These are phyloP conservation scores for Saturnispora sekii DNA, from an alignment of 805 yeast genomes.

Conservation along the genomic window DNA sequence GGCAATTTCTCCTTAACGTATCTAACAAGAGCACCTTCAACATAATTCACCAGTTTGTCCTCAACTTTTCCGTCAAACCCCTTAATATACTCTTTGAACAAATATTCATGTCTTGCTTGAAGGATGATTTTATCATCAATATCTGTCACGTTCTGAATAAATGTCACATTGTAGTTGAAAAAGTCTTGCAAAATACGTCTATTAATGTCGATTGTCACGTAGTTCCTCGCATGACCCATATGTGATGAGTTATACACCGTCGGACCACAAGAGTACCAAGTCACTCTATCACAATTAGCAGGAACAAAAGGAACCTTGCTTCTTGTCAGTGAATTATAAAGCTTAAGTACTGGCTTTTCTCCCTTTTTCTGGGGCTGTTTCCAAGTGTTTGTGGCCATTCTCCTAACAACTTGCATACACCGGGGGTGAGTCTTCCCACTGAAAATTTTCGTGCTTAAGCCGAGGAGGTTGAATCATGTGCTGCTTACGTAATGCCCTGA, in stretches of 20 bases:
- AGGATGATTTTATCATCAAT: conserved; percentile 94
- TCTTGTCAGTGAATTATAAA: conserved; percentile 80
- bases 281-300: conserved; percentile 47
- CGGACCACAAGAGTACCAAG: conserved; percentile 98
- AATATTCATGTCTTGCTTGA: conserved; percentile 82
- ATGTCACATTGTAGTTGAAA: conserved; percentile 79
- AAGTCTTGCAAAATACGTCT: conserved; percentile 83
- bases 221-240: conserved; percentile 98
- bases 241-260: conserved; percentile 94
- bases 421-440: background rate
- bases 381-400: conserved; percentile 18
- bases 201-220: conserved; percentile 88
- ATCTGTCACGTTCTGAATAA: conserved; percentile 97
- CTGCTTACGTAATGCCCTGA: background rate
- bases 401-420: conserved; percentile 3
- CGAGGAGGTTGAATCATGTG: too few relatives aligned
- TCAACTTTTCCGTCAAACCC: conserved; percentile 24
- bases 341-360: conserved; percentile 38
- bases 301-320: conserved; percentile 76
- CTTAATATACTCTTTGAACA: conserved; percentile 53
- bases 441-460: background rate
- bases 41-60: conserved; percentile 29
- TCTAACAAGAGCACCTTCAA: conserved; percentile 33
- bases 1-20: conserved; percentile 51
- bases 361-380: conserved; percentile 19